Evolutionary conservation across 306 rosid genomes (phyloP).

Genomic region (Cucurbita argyrosperma): DNA sequence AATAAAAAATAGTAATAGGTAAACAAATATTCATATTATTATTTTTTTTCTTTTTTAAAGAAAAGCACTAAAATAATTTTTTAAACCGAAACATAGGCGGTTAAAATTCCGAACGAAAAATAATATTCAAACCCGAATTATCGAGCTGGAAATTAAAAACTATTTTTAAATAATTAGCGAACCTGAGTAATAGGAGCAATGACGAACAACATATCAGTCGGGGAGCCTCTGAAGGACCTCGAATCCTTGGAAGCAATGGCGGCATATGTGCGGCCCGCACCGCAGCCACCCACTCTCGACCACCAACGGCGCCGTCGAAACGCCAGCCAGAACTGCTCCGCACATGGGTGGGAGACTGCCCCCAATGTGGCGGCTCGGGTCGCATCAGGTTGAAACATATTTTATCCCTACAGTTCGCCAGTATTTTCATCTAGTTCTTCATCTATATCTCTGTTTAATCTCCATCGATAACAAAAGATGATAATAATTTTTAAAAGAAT

Average conservation of each 20-base stretch:
- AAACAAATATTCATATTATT: no score
- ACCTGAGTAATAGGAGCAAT: slow-evolving; percentile 91
- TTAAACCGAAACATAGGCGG: not conserved
- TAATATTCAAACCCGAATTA: not conserved
- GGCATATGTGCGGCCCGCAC: slow-evolving; percentile 76
- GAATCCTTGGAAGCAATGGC: slow-evolving; percentile 56
- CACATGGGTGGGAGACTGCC: not conserved
- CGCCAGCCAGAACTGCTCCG: slow-evolving; percentile 83
- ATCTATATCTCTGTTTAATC: no score
- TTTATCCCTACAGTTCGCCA: no score
- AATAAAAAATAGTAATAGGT: no score
- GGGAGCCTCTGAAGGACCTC: slow-evolving; percentile 49
- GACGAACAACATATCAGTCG: slow-evolving; percentile 86
- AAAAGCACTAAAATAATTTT: not conserved
- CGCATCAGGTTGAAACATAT: no score
- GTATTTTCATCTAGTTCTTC: no score
- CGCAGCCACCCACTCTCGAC: slow-evolving; percentile 84
- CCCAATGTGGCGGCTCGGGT: no score
- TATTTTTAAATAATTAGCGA: not conserved
- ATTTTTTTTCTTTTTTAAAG: no score
- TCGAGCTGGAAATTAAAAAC: not conserved
- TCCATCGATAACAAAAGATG: no score
- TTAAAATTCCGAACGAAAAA: not conserved
- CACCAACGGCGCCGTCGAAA: slow-evolving; percentile 70
- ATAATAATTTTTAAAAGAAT: no score